Evolutionary conservation across 1,139 yeast species (phyloP).

Genomic region (Lodderomyces beijingensis): DNA sequence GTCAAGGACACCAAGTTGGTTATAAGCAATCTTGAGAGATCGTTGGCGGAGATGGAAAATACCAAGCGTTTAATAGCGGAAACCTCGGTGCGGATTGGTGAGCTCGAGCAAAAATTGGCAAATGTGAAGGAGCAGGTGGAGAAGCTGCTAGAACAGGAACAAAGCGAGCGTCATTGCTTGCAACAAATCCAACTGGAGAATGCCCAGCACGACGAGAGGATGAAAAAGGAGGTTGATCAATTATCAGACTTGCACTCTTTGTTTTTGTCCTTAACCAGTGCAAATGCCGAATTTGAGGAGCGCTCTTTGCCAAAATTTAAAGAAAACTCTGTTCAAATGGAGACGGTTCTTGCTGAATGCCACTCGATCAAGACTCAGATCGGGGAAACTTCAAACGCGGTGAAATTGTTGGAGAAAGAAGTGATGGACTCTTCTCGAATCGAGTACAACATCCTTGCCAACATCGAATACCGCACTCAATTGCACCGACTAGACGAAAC

Average conservation of each 20-base stretch:
- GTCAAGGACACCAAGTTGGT: conserved; percentile 55
- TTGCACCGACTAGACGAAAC: conserved; percentile 25
- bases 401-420: conserved; percentile 25
- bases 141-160: conserved; percentile 11
- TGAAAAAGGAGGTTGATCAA: conserved; percentile 7
- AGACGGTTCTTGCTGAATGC: conserved; percentile 8
- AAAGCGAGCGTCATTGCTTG: conserved; percentile 21
- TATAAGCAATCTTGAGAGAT: conserved; percentile 53
- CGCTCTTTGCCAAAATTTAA: conserved; percentile 16
- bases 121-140: conserved; percentile 14
- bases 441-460: conserved; percentile 36
- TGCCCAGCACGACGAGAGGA: conserved; percentile 15
- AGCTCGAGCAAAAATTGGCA: conserved; percentile 13
- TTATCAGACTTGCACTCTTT: conserved; percentile 4
- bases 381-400: conserved; percentile 19
- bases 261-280: conserved; percentile 10
- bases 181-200: conserved; percentile 19
- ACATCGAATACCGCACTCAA: conserved; percentile 34
- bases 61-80: conserved; percentile 17
- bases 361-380: conserved; percentile 15
- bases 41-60: conserved; percentile 37
- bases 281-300: conserved; percentile 19
- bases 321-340: conserved; percentile 16
- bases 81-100: conserved; percentile 14
- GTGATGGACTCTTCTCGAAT: conserved; percentile 33